Evolutionary conservation across 768 basidiomycete species (phyloP).

Genomic region (Brasilioporus rufonigricans): DNA sequence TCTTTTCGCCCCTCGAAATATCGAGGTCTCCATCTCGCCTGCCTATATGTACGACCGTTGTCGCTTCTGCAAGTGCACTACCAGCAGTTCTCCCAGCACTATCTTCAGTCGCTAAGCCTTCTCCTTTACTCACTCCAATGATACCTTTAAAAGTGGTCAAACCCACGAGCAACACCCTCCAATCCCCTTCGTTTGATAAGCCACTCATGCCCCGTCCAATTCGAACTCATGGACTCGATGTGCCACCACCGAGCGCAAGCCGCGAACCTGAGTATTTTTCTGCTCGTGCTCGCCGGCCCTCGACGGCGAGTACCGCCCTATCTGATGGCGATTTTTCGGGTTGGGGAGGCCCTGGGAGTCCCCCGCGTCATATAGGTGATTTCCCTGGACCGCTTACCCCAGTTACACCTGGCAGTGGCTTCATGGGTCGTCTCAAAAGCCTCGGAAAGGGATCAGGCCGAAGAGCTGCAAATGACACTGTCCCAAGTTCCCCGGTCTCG

Average conservation of each 20-base stretch:
- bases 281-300: conserved; percentile 42
- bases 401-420: conserved; percentile 48
- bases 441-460: conserved; percentile 61
- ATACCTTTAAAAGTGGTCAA: conserved; percentile 45
- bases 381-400: conserved; percentile 42
- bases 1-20: conserved; percentile 30
- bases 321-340: conserved; percentile 52
- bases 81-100: conserved; percentile 58
- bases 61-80: conserved; percentile 63
- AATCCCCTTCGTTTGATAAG: conserved; percentile 39
- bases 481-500: conserved; percentile 26
- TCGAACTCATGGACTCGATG: conserved; percentile 48
- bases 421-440: conserved; percentile 80
- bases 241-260: conserved; percentile 23
- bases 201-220: conserved; percentile 33
- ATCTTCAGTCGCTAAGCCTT: conserved; percentile 42
- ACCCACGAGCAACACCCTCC: conserved; percentile 38
- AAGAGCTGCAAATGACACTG: conserved; percentile 19
- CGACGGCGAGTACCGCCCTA: conserved; percentile 39
- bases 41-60: conserved; percentile 42
- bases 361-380: conserved; percentile 27
- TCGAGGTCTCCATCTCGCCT: conserved; percentile 24
- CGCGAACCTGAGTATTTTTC: conserved; percentile 55
- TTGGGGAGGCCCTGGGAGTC: conserved; percentile 40
- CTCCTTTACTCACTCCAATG: conserved; percentile 59